phyloP scores from a whole-genome alignment of 2,329 filamentous ascomycete species.

The Calonectria leucothoes region DNA sequence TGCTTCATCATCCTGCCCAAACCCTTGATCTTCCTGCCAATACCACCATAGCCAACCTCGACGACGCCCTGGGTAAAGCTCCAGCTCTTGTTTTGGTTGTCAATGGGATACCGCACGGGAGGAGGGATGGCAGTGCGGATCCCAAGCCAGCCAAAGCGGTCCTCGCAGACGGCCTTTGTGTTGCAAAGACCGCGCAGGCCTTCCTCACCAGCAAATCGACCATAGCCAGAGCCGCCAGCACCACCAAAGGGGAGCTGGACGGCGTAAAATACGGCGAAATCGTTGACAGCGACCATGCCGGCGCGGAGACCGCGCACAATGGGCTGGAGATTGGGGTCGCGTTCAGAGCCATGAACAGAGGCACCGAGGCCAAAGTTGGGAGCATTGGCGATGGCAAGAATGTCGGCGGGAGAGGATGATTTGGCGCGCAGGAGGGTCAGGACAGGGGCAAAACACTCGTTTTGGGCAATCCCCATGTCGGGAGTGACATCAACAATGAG shows the following conservation, averaged over 20 bases:
- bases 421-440: slow-evolving; percentile 85
- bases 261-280: slow-evolving; percentile 94
- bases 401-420: slow-evolving; percentile 68
- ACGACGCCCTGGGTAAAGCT: slow-evolving; percentile 71
- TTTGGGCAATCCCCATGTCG: slow-evolving; percentile 86
- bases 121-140: slow-evolving; percentile 82
- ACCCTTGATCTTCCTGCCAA: slow-evolving; percentile 52
- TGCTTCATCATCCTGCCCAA: slow-evolving; percentile 57
- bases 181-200: slow-evolving; percentile 89
- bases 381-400: slow-evolving; percentile 84
- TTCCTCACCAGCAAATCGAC: slow-evolving; percentile 91
- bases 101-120: slow-evolving; percentile 84
- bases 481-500: slow-evolving; percentile 90
- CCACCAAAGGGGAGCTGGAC: slow-evolving; percentile 96
- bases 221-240: slow-evolving; percentile 89
- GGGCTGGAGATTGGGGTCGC: slow-evolving; percentile 67
- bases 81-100: slow-evolving; percentile 72
- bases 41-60: slow-evolving; percentile 67
- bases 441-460: slow-evolving; percentile 93
- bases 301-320: slow-evolving; percentile 78
- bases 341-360: slow-evolving; percentile 82
- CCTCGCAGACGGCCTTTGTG: slow-evolving; percentile 85
- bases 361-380: slow-evolving; percentile 89
- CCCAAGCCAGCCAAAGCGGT: slow-evolving; percentile 72
- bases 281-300: slow-evolving; percentile 95